Evolutionary conservation across 2,329 filamentous ascomycete species (phyloP).

Genomic region (Fonsecaea pugnacius): DNA sequence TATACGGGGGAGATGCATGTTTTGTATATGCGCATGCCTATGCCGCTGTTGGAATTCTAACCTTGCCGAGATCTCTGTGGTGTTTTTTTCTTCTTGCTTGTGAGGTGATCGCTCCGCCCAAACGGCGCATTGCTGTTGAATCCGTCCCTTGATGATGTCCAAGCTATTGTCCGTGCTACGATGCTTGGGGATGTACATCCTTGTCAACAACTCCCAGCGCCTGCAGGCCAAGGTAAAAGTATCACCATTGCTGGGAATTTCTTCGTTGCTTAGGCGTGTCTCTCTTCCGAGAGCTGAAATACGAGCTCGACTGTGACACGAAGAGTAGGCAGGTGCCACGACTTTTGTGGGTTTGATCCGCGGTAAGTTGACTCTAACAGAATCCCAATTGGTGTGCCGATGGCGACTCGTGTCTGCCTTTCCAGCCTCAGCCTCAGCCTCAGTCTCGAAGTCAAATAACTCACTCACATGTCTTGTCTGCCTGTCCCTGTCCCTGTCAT

Average conservation of each 20-base stretch:
- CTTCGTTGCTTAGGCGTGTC: too few species aligned
- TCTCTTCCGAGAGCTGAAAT: too few species aligned
- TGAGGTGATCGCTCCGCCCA: slow-evolving; percentile 1
- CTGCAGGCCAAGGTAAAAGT: not conserved
- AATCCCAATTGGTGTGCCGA: too few species aligned
- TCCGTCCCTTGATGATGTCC: not conserved
- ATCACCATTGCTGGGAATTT: not conserved
- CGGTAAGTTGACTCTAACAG: too few species aligned
- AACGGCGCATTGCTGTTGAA: not conserved
- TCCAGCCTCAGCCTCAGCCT: too few species aligned
- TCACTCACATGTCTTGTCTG: too few species aligned
- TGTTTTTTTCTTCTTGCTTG: not conserved
- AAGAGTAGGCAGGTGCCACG: too few species aligned
- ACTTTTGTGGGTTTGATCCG: too few species aligned
- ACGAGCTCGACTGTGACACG: too few species aligned
- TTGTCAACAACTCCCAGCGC: not conserved
- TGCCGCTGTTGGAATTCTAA: not conserved
- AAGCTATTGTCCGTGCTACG: not conserved
- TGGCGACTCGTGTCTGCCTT: too few species aligned
- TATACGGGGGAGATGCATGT: not conserved
- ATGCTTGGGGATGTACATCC: not conserved
- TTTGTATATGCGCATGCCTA: slow-evolving; percentile 9
- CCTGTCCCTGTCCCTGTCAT: too few species aligned
- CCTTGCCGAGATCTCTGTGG: not conserved
- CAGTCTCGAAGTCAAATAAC: too few species aligned